Conservation (phyloP, 768 basidiomycete species). For the Auricularia heimuer region DNA sequence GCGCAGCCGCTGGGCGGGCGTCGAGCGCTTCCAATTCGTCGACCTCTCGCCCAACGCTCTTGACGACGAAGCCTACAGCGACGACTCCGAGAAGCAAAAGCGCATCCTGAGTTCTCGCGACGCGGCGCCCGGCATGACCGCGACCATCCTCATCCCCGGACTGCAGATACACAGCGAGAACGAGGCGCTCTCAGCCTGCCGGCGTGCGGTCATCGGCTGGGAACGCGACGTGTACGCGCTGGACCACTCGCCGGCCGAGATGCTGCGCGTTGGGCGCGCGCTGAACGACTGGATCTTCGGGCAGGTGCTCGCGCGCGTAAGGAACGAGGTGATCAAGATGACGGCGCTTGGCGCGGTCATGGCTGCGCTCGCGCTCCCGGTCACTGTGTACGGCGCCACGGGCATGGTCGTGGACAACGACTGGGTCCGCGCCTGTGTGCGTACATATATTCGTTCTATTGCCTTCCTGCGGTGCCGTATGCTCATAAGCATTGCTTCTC, state of each 20-base stretch:
- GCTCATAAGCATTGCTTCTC: no score
- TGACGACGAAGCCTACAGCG: not conserved
- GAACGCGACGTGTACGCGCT: conserved; percentile 28
- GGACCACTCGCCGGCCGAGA: conserved; percentile 15
- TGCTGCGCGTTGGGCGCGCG: conserved; percentile 19
- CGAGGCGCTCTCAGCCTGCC: no score
- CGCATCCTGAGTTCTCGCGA: not conserved
- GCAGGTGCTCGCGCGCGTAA: conserved; percentile 22
- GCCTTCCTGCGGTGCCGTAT: no score
- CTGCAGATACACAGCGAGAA: conserved; percentile 17
- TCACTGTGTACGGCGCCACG: conserved; percentile 13
- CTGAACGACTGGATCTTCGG: conserved; percentile 21
- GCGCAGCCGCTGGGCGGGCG: conserved; percentile 27
- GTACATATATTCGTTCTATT: no score
- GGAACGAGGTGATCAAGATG: conserved; percentile 31
- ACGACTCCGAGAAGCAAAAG: not conserved
- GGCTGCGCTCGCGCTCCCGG: conserved; percentile 23
- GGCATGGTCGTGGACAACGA: conserved; percentile 19
- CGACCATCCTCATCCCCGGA: conserved; percentile 32
- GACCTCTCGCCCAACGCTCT: conserved; percentile 18
- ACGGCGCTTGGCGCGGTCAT: conserved; percentile 32
- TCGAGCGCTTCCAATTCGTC: conserved; percentile 29
- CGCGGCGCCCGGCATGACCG: conserved; percentile 4
- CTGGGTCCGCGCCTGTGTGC: conserved; percentile 17
- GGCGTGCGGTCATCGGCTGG: no score